These are phyloP conservation scores for Hymenoscyphus fructigenus DNA, from an alignment of 2,329 filamentous ascomycete genomes.

Conservation along the genomic window DNA sequence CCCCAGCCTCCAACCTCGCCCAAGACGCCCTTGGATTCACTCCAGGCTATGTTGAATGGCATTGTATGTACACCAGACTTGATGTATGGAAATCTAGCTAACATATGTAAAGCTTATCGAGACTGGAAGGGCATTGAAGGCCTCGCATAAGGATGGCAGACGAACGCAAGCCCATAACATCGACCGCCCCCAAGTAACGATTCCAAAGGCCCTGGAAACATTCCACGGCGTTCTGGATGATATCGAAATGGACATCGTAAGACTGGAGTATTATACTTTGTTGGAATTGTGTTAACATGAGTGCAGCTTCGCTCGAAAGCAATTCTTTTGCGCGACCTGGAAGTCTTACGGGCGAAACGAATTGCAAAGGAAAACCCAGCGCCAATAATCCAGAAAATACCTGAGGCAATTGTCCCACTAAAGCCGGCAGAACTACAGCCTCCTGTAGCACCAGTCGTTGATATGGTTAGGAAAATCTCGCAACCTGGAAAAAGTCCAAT, in stretches of 20 bases:
- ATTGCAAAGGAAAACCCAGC: slow-evolving; percentile 31
- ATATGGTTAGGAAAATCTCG: neutral
- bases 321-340: slow-evolving; percentile 54
- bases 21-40: slow-evolving; percentile 37
- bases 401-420: slow-evolving; percentile 10
- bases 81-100: slow-evolving; percentile 4
- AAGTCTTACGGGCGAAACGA: slow-evolving; percentile 36
- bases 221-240: slow-evolving; percentile 54
- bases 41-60: slow-evolving; percentile 55
- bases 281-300: slow-evolving; percentile 10
- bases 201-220: slow-evolving; percentile 33
- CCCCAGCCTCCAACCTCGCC: slow-evolving; percentile 11
- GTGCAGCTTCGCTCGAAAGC: slow-evolving; percentile 52
- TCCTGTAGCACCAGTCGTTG: neutral
- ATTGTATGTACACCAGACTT: slow-evolving; percentile 44
- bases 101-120: slow-evolving; percentile 51
- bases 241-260: slow-evolving; percentile 57
- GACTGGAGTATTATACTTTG: slow-evolving; percentile 20
- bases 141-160: slow-evolving; percentile 47
- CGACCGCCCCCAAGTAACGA: slow-evolving; percentile 25
- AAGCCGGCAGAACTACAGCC: neutral
- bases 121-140: slow-evolving; percentile 56
- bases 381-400: slow-evolving; percentile 7
- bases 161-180: slow-evolving; percentile 37
- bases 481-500: slow-evolving; percentile 10